Evolutionary conservation across 1,139 yeast genomes (phyloP), one percentile per base, ranked within the genome.

Genomic region (Nakaseomyces kungkrabaensis): DNA sequence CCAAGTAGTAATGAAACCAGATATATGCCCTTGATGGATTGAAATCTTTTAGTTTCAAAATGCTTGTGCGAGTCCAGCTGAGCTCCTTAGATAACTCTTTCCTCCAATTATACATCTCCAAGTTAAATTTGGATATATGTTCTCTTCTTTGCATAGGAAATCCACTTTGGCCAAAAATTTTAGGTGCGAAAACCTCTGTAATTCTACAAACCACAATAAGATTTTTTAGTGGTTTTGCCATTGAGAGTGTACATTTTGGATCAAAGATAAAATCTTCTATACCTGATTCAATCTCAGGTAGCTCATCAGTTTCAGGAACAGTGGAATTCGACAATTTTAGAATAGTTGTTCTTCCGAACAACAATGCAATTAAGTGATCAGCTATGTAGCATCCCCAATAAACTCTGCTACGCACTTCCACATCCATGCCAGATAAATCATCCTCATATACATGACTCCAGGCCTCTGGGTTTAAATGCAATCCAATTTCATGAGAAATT

Each of bases 371-470:
- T 56, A 79, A 74, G 57, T 78, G 82, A 58, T 79, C 85, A 11
- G 82, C 81, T 57, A 79, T 69, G 56, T 76, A 79, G 48, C 80
- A 72, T 3, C 85, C 84, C 85, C 85, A 79, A 59, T 76, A 79
- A 10, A 79, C 76, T 54, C 85, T 65, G 50, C 79, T 72, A 58
- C 82, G 68, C 46, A 79, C 79, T 43, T 76, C 77, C 24, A 75
- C 72, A 58, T 77, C 81, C 33, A 61, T 51, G 22, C 57, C 59
- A 4, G 66, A 57, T 37, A 61, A 50, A 41, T 59, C 61, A 46
- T 62, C 65, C 31, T 59, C 65, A 49, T 61, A 59, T 27, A 60
- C 64, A 51, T 59, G 54, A 50, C 54, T 58, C 82, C 82, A 78
- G 5, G 76, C 75, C 50, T 75, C 72, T 1, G 84, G 83, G 53